Percentiles rank a stretch among this genome's conserved stretches.
Conservation (phyloP, 495 filamentous ascomycete species). For the Darksidea phi region DNA sequence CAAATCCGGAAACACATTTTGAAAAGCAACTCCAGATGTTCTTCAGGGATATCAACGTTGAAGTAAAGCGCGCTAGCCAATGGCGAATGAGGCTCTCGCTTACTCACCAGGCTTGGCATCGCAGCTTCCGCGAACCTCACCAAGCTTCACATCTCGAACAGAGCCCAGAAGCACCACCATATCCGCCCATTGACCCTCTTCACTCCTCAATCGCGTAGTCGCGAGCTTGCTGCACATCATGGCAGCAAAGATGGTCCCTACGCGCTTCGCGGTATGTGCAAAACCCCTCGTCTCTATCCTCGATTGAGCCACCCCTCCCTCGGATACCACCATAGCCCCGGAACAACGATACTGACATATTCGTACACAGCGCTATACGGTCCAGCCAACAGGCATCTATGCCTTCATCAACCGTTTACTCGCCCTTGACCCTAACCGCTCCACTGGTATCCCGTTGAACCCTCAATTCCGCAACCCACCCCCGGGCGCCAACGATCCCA, state of each 20-base stretch:
- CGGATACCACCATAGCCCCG: background rate
- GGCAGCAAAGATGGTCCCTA: background rate
- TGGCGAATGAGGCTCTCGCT: no score
- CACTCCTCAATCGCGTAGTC: no score
- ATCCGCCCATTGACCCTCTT: no score
- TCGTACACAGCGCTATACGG: conserved; percentile 81
- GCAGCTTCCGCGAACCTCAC: no score
- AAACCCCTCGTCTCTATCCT: background rate
- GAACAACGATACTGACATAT: background rate
- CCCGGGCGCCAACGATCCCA: conserved; percentile 75
- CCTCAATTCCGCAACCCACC: conserved; percentile 86
- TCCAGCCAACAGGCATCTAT: conserved; percentile 89
- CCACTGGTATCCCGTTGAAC: conserved; percentile 88
- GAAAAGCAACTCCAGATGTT: no score
- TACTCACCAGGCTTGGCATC: no score
- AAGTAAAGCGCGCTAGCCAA: no score
- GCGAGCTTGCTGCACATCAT: background rate
- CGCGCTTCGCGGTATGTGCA: background rate
- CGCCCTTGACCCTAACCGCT: conserved; percentile 84
- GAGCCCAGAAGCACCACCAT: no score
- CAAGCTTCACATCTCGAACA: no score
- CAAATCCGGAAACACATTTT: no score
- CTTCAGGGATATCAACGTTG: no score
- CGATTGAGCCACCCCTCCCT: background rate
- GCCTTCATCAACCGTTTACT: conserved; percentile 73